Base-by-base conservation (phyloP, 148 eudicot species). In the Persicaria tinctoria region DNA sequence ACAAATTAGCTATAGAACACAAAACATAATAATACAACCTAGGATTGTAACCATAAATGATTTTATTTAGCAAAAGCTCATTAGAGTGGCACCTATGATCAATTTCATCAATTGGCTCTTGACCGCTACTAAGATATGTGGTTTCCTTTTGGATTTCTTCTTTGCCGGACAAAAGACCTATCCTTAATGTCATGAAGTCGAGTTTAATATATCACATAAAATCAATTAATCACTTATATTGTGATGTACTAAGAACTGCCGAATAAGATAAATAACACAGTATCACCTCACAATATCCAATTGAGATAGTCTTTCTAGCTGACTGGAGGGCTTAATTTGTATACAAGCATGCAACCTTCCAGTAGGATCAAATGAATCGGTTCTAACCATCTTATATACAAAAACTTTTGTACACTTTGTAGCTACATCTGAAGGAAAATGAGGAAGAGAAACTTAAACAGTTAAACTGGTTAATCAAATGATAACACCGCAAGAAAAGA, bases 301-400 rank as follows among this genome's bases (percentile, higher is more conserved):
- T 79, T 81, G 81, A 59, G 79, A 73, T 68, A 77, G 84, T 60
- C 74, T 82, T 78, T 89, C 91, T 27, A 76, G 77, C 72, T 86
- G 80, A 74, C 83, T 80, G 64, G 90, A 81, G 72, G 91, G 84
- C 78, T 85, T 89, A 57, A 80, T 85, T 83, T 88, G 95, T 86
- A 93, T 73, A 82, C 91, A 93, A 11, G 98, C 95, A 85, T 93
- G 97, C 84, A 93, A 77, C 84, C 97, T 88, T 82, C 98, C 98
- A 56, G 97, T 90, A 77, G 98, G 98, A 83, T 88, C 90, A 78
- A 51, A 84, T 57, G 90, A 84, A 86, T 91, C 93, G 70, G 95
- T 93, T 73, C 98, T 87, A 60, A 93, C 97, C 87, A 89, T 84
- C 80, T 87, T 93, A 59, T 87, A 75, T 76, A 87, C 87, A 16